Conservation (phyloP, 139 green algal species). For the Chlorella sp. region DNA sequence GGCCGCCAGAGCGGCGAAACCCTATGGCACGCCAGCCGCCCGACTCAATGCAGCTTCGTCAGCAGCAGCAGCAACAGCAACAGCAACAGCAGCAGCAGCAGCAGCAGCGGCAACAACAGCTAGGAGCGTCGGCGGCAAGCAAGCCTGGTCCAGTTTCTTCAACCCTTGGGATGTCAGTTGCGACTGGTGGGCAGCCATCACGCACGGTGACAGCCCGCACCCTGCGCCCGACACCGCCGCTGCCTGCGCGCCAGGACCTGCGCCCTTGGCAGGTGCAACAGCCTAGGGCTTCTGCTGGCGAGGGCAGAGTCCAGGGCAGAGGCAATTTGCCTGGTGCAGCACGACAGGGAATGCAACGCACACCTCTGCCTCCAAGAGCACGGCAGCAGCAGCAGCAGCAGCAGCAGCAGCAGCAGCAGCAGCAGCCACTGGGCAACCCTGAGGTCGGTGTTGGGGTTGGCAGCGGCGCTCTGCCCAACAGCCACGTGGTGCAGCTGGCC, state of each 20-base stretch:
- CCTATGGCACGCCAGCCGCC: conserved; percentile 19
- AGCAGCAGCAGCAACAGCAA: background rate
- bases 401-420: background rate
- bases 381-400: background rate
- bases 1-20: conserved; percentile 14
- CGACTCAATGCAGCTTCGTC: background rate
- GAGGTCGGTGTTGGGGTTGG: background rate
- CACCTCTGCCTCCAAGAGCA: background rate
- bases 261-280: background rate
- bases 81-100: background rate
- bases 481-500: background rate
- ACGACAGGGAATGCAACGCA: background rate
- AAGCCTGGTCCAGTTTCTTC: background rate
- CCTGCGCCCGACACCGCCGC: background rate
- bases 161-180: too few relatives aligned
- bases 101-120: background rate
- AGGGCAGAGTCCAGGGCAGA: background rate
- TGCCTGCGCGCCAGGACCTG: background rate
- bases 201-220: background rate
- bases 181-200: background rate
- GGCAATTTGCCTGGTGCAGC: background rate
- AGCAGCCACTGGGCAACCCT: background rate
- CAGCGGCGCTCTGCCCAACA: background rate
- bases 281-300: background rate
- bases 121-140: background rate